Evolutionary conservation across 805 yeast genomes (phyloP), one percentile per base, ranked within the genome.

Genomic region (Kodamaea fukazawae): DNA sequence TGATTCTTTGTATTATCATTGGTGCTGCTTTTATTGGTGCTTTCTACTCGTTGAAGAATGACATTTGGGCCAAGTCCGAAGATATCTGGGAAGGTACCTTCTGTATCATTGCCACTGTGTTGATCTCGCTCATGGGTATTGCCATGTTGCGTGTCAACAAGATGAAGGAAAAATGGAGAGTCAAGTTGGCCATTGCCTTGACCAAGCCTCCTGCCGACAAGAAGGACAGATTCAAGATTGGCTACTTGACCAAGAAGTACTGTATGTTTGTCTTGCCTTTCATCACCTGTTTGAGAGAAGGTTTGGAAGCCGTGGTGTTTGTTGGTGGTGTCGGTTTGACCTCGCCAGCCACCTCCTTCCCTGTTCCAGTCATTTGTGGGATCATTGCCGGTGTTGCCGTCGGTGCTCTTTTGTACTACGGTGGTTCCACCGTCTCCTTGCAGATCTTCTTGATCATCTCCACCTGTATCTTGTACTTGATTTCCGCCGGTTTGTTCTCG

Each of bases 231-330:
- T 47, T 77, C 56, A 74, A 66, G 47, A 29, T 83, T 32, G 75
- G 81, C 20, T 74, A 73, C 56, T 63, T 76, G 52, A 51, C 81
- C 30, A 80, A 79, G 60, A 87, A 86, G 63, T 90, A 91, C 61
- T 78, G 90, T 43, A 80, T 91, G 93, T 88, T 89, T 55, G 62
- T 91, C 44, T 75, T 91, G 50, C 97, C 99, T 9, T 86, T 86
- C 53, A 73, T 91, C 58, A 91, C 99, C 22, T 83, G 87, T 48
- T 74, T 91, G 48, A 83, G 99, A 78, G 99, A 91, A 75, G 99
- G 99, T 65, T 74, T 90, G 51, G 97, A 90, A 74, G 96, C 96
- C 31, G 90, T 90, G 44, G 95, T 90, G 32, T 90, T 90, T 56
- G 93, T 90, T 42, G 97, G 96, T 39, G 97, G 97, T 69, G 96